Percentiles rank a stretch among this genome's conserved stretches.
phyloP scores from a whole-genome alignment of 176 grass and related monocot genomes.

The Phyllostachys edulis region DNA sequence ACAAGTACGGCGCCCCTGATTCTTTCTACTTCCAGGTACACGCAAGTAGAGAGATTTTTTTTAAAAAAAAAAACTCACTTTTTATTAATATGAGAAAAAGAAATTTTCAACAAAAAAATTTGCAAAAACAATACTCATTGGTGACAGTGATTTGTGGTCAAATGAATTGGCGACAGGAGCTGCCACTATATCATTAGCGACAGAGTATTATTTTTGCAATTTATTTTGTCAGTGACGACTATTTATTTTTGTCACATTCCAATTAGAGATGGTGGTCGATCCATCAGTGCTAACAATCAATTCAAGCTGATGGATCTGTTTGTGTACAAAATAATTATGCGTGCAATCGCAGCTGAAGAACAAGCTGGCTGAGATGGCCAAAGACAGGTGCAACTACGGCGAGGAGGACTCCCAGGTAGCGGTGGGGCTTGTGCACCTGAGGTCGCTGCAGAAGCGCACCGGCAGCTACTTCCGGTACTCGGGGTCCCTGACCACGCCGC shows the following conservation, averaged over 20 bases:
- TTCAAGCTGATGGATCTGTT: neutral
- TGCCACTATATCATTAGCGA: too few relatives aligned
- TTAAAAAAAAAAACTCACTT: too few relatives aligned
- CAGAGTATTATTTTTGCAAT: too few relatives aligned
- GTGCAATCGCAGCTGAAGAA: slow-evolving; percentile 30
- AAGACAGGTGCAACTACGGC: neutral
- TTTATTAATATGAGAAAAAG: too few relatives aligned
- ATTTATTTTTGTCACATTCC: too few relatives aligned
- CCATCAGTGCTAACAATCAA: neutral
- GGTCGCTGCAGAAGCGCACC: slow-evolving; percentile 42
- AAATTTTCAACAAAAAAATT: too few relatives aligned
- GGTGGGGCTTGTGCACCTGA: slow-evolving; percentile 22
- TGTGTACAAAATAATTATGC: too few relatives aligned
- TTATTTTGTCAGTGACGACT: too few relatives aligned
- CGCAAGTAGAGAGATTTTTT: neutral
- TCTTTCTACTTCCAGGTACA: slow-evolving; percentile 72
- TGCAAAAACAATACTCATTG: too few relatives aligned
- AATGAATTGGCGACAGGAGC: too few relatives aligned
- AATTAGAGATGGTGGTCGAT: neutral
- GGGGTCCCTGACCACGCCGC: slow-evolving; percentile 80
- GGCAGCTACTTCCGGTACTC: slow-evolving; percentile 72
- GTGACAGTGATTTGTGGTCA: too few relatives aligned
- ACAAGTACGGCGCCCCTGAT: slow-evolving; percentile 45
- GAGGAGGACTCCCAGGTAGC: slow-evolving; percentile 39
- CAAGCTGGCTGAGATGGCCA: slow-evolving; percentile 18